phyloP scores from a whole-genome alignment of 129 eudicot genomes.

The Chrysanthemum makinoi region DNA sequence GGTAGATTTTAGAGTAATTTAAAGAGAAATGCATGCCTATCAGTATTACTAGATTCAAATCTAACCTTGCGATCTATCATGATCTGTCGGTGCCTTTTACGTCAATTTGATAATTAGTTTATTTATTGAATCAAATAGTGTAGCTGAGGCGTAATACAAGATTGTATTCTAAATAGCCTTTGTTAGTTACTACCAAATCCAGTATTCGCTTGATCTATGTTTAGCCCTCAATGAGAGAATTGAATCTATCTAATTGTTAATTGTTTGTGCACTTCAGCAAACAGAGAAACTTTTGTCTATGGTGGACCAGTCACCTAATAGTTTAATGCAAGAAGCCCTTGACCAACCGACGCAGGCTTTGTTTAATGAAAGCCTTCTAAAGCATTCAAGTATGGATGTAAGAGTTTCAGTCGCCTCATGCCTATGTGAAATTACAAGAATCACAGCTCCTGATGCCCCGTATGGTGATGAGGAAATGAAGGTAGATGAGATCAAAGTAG shows the following conservation, averaged over 20 bases:
- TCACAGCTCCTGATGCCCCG: slow-evolving; percentile 97
- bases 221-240: background rate
- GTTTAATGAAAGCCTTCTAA: slow-evolving; percentile 45
- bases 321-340: slow-evolving; percentile 55
- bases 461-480: slow-evolving; percentile 80
- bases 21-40: background rate
- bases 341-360: slow-evolving; percentile 53
- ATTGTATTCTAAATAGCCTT: slow-evolving; percentile 8
- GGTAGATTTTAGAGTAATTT: background rate
- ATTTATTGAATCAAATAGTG: slow-evolving; percentile 3
- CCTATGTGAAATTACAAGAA: slow-evolving; percentile 85
- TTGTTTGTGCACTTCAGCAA: slow-evolving; percentile 41
- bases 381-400: slow-evolving; percentile 70
- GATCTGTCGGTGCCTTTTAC: background rate
- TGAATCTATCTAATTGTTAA: slow-evolving; percentile 11
- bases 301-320: slow-evolving; percentile 87
- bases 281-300: slow-evolving; percentile 49
- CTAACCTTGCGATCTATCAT: slow-evolving; percentile 3
- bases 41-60: slow-evolving; percentile 5
- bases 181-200: background rate
- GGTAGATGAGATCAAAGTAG: slow-evolving; percentile 37
- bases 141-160: slow-evolving; percentile 2
- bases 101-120: background rate
- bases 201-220: background rate
- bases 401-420: slow-evolving; percentile 79